Percentiles rank a stretch among this genome's conserved stretches.
Evolutionary conservation across 2,329 filamentous ascomycete species (phyloP).

Genomic region (Venturia nashicola): DNA sequence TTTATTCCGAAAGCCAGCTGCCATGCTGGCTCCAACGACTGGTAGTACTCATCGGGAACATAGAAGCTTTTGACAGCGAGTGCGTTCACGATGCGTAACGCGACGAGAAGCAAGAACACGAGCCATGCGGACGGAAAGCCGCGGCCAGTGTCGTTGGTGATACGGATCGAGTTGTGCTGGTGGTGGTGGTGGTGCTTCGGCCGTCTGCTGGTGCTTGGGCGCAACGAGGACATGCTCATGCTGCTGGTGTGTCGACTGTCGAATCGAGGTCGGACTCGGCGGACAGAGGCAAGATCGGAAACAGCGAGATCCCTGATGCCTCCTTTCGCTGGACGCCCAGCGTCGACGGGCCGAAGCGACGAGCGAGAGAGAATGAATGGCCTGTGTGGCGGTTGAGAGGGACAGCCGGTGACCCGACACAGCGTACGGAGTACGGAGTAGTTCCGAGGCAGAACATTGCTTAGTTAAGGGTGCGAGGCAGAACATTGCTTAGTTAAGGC

Average conservation of each 20-base stretch:
- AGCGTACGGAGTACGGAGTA: too few species aligned
- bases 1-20: constrained; percentile 56
- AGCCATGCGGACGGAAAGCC: neutral
- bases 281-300: neutral
- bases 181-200: neutral
- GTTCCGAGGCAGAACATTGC: too few species aligned
- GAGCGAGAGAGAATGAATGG: neutral
- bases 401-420: too few species aligned
- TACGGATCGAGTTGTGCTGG: neutral
- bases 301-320: neutral
- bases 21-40: constrained; percentile 92
- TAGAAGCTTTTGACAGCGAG: constrained; percentile 79
- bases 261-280: neutral
- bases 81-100: constrained; percentile 69
- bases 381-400: too few species aligned
- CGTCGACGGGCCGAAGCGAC: constrained; percentile 1
- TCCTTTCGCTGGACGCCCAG: neutral
- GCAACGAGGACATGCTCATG: neutral
- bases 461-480: too few species aligned
- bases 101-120: constrained; percentile 33
- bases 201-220: neutral
- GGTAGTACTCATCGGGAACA: constrained; percentile 96
- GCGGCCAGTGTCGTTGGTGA: neutral
- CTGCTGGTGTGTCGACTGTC: neutral
- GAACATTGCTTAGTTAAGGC: too few species aligned